Percentiles rank a stretch among this genome's conserved stretches.
phyloP scores from a whole-genome alignment of 768 basidiomycete genomes.

The Tulasnella sp. region DNA sequence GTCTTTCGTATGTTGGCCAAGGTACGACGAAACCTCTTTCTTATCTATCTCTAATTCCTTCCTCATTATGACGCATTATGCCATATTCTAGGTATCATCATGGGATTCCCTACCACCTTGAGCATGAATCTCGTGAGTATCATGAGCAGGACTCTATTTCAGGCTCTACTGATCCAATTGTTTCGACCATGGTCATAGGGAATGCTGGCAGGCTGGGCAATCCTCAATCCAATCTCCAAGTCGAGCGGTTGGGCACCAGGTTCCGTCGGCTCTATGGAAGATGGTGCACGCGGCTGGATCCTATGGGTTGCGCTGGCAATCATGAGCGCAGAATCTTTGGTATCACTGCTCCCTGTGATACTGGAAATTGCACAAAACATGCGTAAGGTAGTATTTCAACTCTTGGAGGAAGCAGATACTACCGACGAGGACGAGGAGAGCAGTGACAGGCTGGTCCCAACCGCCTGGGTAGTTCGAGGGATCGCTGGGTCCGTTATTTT shows the following conservation, averaged over 20 bases:
- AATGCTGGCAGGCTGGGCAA: constrained; percentile 93
- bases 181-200: constrained; percentile 39
- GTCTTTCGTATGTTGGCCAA: constrained; percentile 86
- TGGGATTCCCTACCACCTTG: constrained; percentile 90
- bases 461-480: constrained; percentile 64
- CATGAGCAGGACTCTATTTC: background rate
- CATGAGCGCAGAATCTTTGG: constrained; percentile 86
- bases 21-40: constrained; percentile 34
- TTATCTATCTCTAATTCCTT: constrained; percentile 9
- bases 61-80: background rate
- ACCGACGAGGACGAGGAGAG: constrained; percentile 63
- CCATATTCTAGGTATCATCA: constrained; percentile 80
- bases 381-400: constrained; percentile 17
- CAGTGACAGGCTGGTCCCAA: constrained; percentile 70
- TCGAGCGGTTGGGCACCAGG: constrained; percentile 86
- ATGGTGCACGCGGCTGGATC: constrained; percentile 90
- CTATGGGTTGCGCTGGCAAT: constrained; percentile 93
- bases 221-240: constrained; percentile 84
- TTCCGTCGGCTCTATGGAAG: constrained; percentile 73
- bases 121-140: constrained; percentile 76
- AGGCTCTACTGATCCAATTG: constrained; percentile 2
- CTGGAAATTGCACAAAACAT: constrained; percentile 36
- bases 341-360: constrained; percentile 72
- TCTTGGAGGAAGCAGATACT: constrained; percentile 21
- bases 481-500: constrained; percentile 46